Evolutionary conservation across 148 eudicot genomes (phyloP), one percentile per base, ranked within the genome.

Genomic region (Fagopyrum esculentum): DNA sequence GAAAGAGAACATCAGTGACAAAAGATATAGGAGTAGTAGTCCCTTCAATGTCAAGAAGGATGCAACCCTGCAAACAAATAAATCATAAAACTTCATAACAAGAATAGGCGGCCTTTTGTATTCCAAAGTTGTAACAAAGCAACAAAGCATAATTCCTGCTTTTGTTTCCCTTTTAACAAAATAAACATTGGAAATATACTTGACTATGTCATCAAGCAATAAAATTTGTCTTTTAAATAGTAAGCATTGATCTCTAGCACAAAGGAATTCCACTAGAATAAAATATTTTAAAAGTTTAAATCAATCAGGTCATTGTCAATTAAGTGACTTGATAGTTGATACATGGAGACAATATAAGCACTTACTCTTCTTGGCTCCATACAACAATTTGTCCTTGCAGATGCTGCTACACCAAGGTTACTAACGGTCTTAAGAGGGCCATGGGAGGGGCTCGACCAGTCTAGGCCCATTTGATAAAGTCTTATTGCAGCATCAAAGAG

Each of bases 1-100:
- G 96, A 77, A 95, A 95, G 75, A 95, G 92, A 79, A 95, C 84
- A 78, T 92, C 97, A 59, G 97, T 80, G 30, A 92, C 99, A 82
- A 92, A 95, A 64, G 97, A 89, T 81, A 95, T 95, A 19, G 97
- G 97, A 49, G 99, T 95, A 9, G 97, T 90, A 55, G 99, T 95
- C 80, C 99, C 99, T 83, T 95, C 99, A 83, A 95, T 95, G 88
- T 95, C 99, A 64, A 95, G 93, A 76, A 95, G 94, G 82, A 95
- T 82, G 86, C 94, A 92, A 17, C 88, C 85, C 99, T 95, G 92
- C 88, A 83, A 16, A 77, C 61, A 77, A 11, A 70, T 35, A 40
- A 45, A 71, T 69, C 35, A 80, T 6, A 10, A 6, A 72, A 71
- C 48, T 68, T 3, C 47, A 40, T 46, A 66, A 12, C 4, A 66